Evolutionary conservation across 768 basidiomycete genomes (phyloP), one percentile per base, ranked within the genome.

Genomic region (Termitomyces sp.): DNA sequence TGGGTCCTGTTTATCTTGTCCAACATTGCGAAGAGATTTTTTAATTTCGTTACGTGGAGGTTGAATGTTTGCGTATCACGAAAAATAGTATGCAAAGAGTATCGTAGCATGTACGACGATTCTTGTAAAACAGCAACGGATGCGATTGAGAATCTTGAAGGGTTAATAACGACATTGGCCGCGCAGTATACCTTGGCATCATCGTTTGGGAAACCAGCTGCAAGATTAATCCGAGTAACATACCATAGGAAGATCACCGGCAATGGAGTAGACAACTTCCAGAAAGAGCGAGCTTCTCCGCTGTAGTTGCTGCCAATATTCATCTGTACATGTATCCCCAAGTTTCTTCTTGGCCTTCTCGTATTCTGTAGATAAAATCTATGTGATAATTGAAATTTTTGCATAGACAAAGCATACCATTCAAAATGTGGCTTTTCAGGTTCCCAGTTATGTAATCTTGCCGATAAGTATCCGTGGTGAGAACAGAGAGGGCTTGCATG

Each of bases 111-210:
- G 2, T 58, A 45, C 0, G 75, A 71, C 0, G 75, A 75, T 50
- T 73, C 69, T 31, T 78, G 75, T 3, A 79, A 65, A 41, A 75
- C 72, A 2, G 76, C 76, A 26, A 79, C 67, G 1, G 73, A 72
- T 0, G 75, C 68, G 15, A 79, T 51, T 3, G 77, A 75, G 48
- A 76, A 73, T 41, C 66, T 66, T 0, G 65, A 55, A 3, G 77
- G 76, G 42, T 66, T 65, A 3, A 72, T 37, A 1, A 75, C 53
- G 0, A 71, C 71, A 26, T 68, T 64, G 7, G 69, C 44, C 0
- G 73, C 75, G 46, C 71, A 78, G 50, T 73, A 78, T 1, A 75
- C 58, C 77, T 78, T 50, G 1, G 10, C 41, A 37, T 34, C 6
- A 1, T 5, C 9, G 1, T 39, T 41, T n/a, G n/a, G 0, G 2